phyloP scores from a whole-genome alignment of 2,329 filamentous ascomycete species.

The Fusarium sp. region DNA sequence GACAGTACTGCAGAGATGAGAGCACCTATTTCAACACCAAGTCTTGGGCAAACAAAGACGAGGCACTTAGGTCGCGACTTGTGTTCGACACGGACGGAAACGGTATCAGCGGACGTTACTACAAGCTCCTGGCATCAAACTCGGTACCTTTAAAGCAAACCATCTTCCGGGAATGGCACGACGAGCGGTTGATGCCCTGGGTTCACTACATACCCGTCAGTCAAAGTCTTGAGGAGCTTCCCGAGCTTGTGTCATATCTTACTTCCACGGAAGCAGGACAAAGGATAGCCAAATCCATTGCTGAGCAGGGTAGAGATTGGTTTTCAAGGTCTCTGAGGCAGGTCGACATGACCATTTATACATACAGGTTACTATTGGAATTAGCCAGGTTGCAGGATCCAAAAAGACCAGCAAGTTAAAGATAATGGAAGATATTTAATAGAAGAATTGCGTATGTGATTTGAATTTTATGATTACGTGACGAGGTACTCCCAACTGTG shows the following conservation, averaged over 20 bases:
- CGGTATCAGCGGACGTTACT: constrained; percentile 64
- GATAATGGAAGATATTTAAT: background rate
- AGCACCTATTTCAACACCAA: constrained; percentile 44
- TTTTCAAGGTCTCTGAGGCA: constrained; percentile 62
- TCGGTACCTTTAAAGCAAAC: constrained; percentile 63
- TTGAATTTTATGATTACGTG: background rate
- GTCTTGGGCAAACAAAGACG: constrained; percentile 47
- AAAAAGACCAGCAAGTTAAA: constrained; percentile 9
- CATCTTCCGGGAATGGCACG: constrained; percentile 66
- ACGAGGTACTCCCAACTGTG: background rate
- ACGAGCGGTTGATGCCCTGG: constrained; percentile 66
- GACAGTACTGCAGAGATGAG: constrained; percentile 50
- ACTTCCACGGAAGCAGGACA: constrained; percentile 58
- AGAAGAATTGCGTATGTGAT: background rate
- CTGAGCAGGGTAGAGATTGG: constrained; percentile 66
- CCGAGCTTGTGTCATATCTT: constrained; percentile 61
- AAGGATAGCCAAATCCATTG: constrained; percentile 60
- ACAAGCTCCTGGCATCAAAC: constrained; percentile 59
- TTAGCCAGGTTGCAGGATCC: constrained; percentile 56
- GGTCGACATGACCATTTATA: constrained; percentile 68
- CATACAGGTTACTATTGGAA: constrained; percentile 71
- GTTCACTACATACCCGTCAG: constrained; percentile 67
- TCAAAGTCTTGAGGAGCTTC: constrained; percentile 60
- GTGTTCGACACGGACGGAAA: constrained; percentile 68
- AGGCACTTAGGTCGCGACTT: constrained; percentile 52